phyloP scores from a whole-genome alignment of 2,329 filamentous ascomycete species.

The Exophiala mesophila region DNA sequence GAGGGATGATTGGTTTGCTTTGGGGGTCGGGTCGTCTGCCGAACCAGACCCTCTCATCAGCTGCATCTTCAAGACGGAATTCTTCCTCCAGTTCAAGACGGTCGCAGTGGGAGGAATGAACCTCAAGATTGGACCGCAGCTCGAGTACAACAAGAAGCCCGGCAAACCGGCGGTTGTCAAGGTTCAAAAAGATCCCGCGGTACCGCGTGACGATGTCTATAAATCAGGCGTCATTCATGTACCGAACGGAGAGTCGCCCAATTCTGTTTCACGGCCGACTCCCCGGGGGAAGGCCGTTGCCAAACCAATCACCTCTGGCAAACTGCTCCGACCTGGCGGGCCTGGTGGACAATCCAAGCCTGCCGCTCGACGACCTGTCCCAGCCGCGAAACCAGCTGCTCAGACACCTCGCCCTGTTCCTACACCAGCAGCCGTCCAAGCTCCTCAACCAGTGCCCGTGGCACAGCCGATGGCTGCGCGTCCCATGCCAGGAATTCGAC shows the following conservation, averaged over 20 bases:
- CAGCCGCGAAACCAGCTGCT: slow-evolving; percentile 35
- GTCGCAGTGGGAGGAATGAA: slow-evolving; percentile 75
- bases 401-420: slow-evolving; percentile 16
- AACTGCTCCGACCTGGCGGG: slow-evolving; percentile 86
- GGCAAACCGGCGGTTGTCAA: slow-evolving; percentile 87
- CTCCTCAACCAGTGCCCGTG: slow-evolving; percentile 29
- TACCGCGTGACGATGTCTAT: slow-evolving; percentile 71
- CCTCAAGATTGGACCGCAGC: slow-evolving; percentile 73
- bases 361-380: slow-evolving; percentile 28
- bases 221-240: slow-evolving; percentile 93
- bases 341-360: slow-evolving; percentile 70
- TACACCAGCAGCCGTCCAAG: slow-evolving; percentile 12
- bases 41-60: slow-evolving; percentile 90
- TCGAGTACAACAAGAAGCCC: slow-evolving; percentile 97
- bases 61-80: slow-evolving; percentile 93
- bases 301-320: slow-evolving; percentile 87
- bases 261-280: slow-evolving; percentile 75
- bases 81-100: slow-evolving; percentile 85
- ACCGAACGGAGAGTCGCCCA: slow-evolving; percentile 73
- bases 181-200: slow-evolving; percentile 77
- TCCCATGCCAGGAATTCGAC: slow-evolving; percentile 27
- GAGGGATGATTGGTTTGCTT: slow-evolving; percentile 94
- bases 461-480: slow-evolving; percentile 19
- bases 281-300: slow-evolving; percentile 82
- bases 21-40: slow-evolving; percentile 82